phyloP scores from a whole-genome alignment of 768 basidiomycete species.

The Tylopilus subfusipes region DNA sequence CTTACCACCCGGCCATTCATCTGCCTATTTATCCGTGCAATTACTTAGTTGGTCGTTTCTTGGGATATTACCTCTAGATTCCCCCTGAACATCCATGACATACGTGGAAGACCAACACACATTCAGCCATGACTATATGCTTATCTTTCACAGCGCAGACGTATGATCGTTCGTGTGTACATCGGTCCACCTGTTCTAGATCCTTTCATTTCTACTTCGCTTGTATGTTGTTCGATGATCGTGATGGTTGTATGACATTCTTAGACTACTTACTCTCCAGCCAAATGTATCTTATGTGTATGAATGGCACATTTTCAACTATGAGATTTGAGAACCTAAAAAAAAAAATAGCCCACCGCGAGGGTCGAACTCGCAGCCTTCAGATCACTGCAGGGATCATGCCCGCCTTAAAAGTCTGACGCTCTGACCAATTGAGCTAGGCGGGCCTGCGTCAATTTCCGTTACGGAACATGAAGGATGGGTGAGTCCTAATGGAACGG shows the following conservation, averaged over 20 bases:
- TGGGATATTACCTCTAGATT: constrained; percentile 28
- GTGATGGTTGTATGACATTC: constrained; percentile 14
- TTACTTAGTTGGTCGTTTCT: constrained; percentile 25
- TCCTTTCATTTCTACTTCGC: constrained; percentile 9
- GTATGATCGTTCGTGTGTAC: constrained; percentile 10
- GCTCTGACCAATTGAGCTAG: constrained; percentile 64
- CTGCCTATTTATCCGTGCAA: constrained; percentile 27
- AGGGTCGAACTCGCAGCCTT: constrained; percentile 86
- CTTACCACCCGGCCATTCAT: constrained; percentile 9
- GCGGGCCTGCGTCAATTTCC: constrained; percentile 33
- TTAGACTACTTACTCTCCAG: constrained; percentile 18
- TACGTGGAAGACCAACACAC: constrained; percentile 18
- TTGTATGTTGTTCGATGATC: constrained; percentile 17
- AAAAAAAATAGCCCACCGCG: constrained; percentile 62
- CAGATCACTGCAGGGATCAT: constrained; percentile 43
- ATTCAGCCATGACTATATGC: constrained; percentile 17
- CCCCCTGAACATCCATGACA: constrained; percentile 20
- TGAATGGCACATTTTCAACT: neutral
- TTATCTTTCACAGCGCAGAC: constrained; percentile 3
- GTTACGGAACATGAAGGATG: neutral
- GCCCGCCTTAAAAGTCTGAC: constrained; percentile 49
- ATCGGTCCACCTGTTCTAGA: constrained; percentile 7
- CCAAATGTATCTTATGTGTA: constrained; percentile 17
- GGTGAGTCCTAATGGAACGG: no score
- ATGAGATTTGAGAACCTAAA: neutral